Conservation (phyloP, 78 protist species). For the Dictyostelium brefeldianum region DNA sequence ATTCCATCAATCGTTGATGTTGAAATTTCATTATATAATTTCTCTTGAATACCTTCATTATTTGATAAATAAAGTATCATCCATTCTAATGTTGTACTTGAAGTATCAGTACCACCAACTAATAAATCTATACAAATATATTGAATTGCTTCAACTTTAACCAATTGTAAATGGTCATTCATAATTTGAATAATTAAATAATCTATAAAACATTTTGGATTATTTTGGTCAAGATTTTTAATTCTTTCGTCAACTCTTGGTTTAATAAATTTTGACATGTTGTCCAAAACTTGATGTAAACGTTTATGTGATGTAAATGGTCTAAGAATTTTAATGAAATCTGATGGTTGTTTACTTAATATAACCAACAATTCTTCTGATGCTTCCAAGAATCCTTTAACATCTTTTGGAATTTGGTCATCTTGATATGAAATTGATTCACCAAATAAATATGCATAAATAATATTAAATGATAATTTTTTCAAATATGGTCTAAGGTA, state of each 20-base stretch:
- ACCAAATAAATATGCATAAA: conserved; percentile 22
- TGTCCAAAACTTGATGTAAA: background rate
- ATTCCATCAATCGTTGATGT: no score
- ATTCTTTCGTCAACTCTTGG: background rate
- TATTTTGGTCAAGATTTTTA: background rate
- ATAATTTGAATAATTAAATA: conserved; percentile 32
- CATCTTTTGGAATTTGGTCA: background rate
- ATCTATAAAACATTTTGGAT: conserved; percentile 66
- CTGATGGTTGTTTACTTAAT: conserved; percentile 29
- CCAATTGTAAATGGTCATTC: background rate
- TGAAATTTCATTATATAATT: conserved; percentile 21
- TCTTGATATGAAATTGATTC: conserved; percentile 13
- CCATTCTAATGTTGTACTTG: conserved; percentile 42
- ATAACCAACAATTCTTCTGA: background rate
- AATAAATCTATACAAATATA: conserved; percentile 47
- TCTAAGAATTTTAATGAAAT: conserved; percentile 22
- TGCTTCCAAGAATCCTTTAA: background rate
- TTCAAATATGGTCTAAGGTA: conserved; percentile 48
- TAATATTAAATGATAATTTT: conserved; percentile 43
- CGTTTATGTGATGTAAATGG: background rate
- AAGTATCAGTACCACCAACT: conserved; percentile 72
- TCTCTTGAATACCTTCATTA: conserved; percentile 44
- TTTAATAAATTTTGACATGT: background rate
- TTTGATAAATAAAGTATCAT: conserved; percentile 29
- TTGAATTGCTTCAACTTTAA: background rate